Conservation (phyloP, 2,329 filamentous ascomycete species). For the Falciphora oryzae region DNA sequence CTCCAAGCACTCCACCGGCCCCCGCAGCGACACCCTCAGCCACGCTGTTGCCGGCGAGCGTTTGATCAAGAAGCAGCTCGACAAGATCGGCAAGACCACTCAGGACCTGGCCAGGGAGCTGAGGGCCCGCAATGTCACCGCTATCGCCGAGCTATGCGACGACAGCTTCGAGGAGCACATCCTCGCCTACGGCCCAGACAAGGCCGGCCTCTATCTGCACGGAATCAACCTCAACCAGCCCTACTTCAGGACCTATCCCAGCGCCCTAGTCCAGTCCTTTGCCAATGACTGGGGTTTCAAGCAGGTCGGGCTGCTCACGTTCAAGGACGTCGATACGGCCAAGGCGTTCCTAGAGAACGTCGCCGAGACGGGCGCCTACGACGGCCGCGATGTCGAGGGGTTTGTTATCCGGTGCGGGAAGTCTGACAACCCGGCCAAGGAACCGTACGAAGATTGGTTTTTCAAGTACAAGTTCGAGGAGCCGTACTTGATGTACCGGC, state of each 20-base stretch:
- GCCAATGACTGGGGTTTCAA: constrained; percentile 91
- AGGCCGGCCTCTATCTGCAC: constrained; percentile 88
- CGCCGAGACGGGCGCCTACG: constrained; percentile 83
- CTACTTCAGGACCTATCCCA: constrained; percentile 81
- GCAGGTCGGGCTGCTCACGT: constrained; percentile 74
- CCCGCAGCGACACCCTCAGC: constrained; percentile 66
- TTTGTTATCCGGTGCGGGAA: constrained; percentile 91
- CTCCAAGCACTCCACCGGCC: constrained; percentile 95
- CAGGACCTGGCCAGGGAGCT: constrained; percentile 72
- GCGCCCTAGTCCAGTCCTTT: constrained; percentile 78
- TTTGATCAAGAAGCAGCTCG: constrained; percentile 76
- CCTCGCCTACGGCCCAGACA: constrained; percentile 74
- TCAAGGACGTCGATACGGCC: constrained; percentile 68
- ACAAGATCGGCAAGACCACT: constrained; percentile 69
- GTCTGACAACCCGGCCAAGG: constrained; percentile 41
- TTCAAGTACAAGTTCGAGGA: constrained; percentile 99
- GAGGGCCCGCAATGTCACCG: constrained; percentile 78
- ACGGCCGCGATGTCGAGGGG: constrained; percentile 89
- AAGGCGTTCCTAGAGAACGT: constrained; percentile 76
- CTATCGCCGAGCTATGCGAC: constrained; percentile 93
- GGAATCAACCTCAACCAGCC: constrained; percentile 96
- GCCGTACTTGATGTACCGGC: constrained; percentile 96
- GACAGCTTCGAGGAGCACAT: constrained; percentile 97
- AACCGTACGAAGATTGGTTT: constrained; percentile 85
- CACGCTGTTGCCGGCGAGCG: constrained; percentile 80